Evolutionary conservation across 805 yeast genomes (phyloP), one percentile per base, ranked within the genome.

Genomic region (Candida rishiriensis): DNA sequence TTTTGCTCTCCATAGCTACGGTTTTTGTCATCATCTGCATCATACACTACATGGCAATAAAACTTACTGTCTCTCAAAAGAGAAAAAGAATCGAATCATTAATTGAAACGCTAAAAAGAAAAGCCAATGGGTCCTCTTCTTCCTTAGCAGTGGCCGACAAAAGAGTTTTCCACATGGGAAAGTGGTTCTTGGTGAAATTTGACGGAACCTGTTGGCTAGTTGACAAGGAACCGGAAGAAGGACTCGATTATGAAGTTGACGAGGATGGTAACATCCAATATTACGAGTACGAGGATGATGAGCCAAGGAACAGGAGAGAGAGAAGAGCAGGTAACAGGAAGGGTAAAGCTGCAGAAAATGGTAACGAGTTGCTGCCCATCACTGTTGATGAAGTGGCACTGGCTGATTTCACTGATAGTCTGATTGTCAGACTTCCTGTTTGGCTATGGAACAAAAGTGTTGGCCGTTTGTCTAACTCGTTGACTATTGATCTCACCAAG

Each of bases 11-110:
- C 0, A 34, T 81, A 2, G 52, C 68, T 3, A 69, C 84, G 30
- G 57, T 87, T 28, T 77, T 70, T 43, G 31, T 78, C 1, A 51
- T 84, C 10, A 66, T 77, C 26, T 72, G 83, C 30, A 56, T 65
- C 1, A 76, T 82, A 36, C 96, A 88, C 54, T 83, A 68, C 53
- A 64, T 75, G 13, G 64, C 81, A 4, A 61, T 83, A 43, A 72
- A 65, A 54, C 71, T 84, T 41, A 78, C 75, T 56, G 67, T 79
- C 48, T 63, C 57, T 18, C 83, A 82, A 46, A 81, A 85, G 52
- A 70, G 73, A 40, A 75, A 75, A 47, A 72, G 87, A 50, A 66
- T 89, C 10, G 68, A 62, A 9, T 56, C 59, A 1, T 68, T 83
- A 57, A 74, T 78, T 46, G 56, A 64, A 3, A 73, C 74, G 33